A percentile compares a stretch with the other conserved stretches of the same genome.
Evolutionary conservation across 1,284 basidiomycete species (phyloP).

Genomic region (Moniliophthora roreri): DNA sequence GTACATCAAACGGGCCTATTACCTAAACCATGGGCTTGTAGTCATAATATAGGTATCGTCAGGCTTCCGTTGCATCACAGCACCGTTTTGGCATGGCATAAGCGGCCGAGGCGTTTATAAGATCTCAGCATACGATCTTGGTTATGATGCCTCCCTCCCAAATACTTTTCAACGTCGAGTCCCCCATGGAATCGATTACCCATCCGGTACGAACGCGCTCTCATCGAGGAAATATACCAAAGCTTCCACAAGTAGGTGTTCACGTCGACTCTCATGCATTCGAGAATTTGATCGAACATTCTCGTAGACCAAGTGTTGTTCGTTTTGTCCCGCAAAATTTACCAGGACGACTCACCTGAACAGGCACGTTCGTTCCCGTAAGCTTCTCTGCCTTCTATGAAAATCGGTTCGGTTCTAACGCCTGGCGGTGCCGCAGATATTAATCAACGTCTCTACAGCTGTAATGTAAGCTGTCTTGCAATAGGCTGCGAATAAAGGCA

Average conservation of each 20-base stretch:
- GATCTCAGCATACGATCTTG: neutral
- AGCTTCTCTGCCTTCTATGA: constrained; percentile 14
- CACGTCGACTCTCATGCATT: neutral
- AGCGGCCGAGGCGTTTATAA: neutral
- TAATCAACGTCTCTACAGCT: constrained; percentile 50
- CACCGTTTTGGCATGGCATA: constrained; percentile 3
- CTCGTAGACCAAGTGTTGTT: constrained; percentile 44
- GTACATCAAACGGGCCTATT: constrained; percentile 1
- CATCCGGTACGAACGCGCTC: constrained; percentile 5
- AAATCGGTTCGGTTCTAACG: neutral
- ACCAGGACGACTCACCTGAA: constrained; percentile 59
- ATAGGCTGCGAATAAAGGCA: neutral
- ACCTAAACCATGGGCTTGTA: neutral
- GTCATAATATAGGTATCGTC: neutral
- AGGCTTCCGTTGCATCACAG: neutral
- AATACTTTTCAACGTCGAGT: too few relatives aligned
- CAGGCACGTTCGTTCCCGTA: constrained; percentile 49
- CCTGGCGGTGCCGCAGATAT: constrained; percentile 31
- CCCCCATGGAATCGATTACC: neutral
- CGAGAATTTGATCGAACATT: too few relatives aligned
- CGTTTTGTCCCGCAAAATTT: constrained; percentile 56
- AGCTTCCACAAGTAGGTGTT: constrained; percentile 23
- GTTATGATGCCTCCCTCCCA: neutral
- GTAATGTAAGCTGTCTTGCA: constrained; percentile 37
- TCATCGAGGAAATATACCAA: constrained; percentile 9